Evolutionary conservation across 2,329 filamentous ascomycete species (phyloP), one percentile per base, ranked within the genome.

Genomic region (Hypoxylon sp.): DNA sequence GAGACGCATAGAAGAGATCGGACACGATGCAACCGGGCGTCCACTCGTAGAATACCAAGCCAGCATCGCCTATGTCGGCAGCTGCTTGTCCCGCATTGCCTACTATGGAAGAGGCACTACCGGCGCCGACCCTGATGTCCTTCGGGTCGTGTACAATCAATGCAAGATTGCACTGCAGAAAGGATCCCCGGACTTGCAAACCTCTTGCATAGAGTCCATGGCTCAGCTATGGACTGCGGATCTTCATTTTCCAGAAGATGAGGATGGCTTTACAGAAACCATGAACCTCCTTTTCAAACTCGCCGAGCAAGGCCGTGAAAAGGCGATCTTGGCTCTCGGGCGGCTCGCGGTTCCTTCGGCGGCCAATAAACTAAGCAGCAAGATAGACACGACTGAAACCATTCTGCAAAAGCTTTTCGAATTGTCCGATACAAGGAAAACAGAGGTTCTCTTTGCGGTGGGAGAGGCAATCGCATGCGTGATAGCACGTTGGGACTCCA

Each of bases 371-470:
- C 65, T 69, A 0, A 63, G 71, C 3, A 67, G 68, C 1, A 70
- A 75, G 1, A 68, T 73, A 2, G 70, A 67, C 63, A 67, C 75
- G 1, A 73, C 90, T 1, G 75, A 75, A 1, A 76, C 80, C 8
- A 83, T 96, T 4, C 75, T 92, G 10, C 81, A 86, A 9, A 86
- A 84, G 23, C 78, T 98, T 0, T 90, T 93, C 70, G 82, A 82
- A 8, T 79, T 98, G 2, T 89, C 96, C 67, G 92, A 97, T 70
- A 85, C 95, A 38, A 91, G 91, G 65, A 89, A 92, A 66, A 85
- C 90, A 0, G 94, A 98, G 72, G 83, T 93, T 1, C 94, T 97
- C 61, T 97, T 99, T 71, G 86, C 92, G 0, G 87, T 96, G 23
- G 95, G 95, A 11, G 93, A 97, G 72, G 92, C 95, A 10, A 83